These are phyloP conservation scores for Euphorbia pulcherrima DNA, from an alignment of 345 rosid genomes.

Conservation along the genomic window DNA sequence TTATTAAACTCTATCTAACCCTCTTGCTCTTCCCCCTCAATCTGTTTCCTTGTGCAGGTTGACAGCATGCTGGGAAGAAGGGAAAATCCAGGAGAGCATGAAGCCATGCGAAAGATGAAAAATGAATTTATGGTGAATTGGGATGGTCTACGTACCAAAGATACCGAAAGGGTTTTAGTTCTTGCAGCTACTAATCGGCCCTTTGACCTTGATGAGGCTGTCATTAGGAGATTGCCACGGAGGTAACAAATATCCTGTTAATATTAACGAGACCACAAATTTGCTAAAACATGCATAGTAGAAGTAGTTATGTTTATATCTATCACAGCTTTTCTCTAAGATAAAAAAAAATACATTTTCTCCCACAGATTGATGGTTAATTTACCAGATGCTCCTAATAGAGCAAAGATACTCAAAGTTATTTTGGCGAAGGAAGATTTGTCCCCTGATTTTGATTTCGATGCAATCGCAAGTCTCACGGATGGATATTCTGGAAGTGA, in stretches of 20 bases:
- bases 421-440: slow-evolving; percentile 80
- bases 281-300: too few species aligned
- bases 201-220: slow-evolving; percentile 97
- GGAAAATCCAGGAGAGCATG: slow-evolving; percentile 82
- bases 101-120: slow-evolving; percentile 88
- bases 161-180: slow-evolving; percentile 78
- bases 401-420: slow-evolving; percentile 70
- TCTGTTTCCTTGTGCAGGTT: too few species aligned
- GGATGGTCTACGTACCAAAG: slow-evolving; percentile 86
- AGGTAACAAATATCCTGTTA: slow-evolving; percentile 32
- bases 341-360: slow-evolving; percentile 7
- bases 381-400: slow-evolving; percentile 78
- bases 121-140: slow-evolving; percentile 95
- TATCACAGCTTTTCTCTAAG: background rate
- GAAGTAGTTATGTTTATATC: too few species aligned
- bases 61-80: slow-evolving; percentile 96
- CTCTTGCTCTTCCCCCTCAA: background rate
- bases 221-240: slow-evolving; percentile 81
- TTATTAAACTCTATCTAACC: background rate
- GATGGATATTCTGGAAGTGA: slow-evolving; percentile 96
- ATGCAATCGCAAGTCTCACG: slow-evolving; percentile 63
- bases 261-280: too few species aligned
- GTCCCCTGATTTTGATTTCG: slow-evolving; percentile 68
- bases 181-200: slow-evolving; percentile 97
- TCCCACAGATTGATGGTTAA: slow-evolving; percentile 73